Conservation (phyloP, 2,329 filamentous ascomycete species). For the Orbilia brochopaga region DNA sequence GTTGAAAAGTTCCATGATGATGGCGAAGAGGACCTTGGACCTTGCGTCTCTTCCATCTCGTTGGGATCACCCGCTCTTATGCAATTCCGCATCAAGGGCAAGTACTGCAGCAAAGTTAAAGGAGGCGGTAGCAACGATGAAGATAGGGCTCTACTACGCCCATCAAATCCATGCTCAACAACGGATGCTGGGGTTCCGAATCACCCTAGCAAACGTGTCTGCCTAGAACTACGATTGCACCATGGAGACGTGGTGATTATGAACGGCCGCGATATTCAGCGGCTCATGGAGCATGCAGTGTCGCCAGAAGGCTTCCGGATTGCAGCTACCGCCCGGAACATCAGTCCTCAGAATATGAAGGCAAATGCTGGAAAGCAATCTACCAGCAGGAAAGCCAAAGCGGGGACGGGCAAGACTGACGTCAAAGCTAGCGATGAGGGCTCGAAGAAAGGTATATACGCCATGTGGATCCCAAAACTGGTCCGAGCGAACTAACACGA, state of each 20-base stretch:
- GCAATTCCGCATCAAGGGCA: slow-evolving; percentile 65
- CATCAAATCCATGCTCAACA: slow-evolving; percentile 55
- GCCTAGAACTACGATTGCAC: slow-evolving; percentile 61
- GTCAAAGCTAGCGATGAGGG: too few relatives aligned
- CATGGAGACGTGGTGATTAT: slow-evolving; percentile 66
- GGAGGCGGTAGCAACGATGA: slow-evolving; percentile 51
- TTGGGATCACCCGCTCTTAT: slow-evolving; percentile 67
- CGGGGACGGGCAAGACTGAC: too few relatives aligned
- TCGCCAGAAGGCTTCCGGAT: slow-evolving; percentile 54
- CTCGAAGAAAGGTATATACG: too few relatives aligned
- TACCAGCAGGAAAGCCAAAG: too few relatives aligned
- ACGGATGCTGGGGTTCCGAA: slow-evolving; percentile 56
- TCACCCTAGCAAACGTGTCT: slow-evolving; percentile 54
- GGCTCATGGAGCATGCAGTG: slow-evolving; percentile 61
- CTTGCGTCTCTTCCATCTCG: slow-evolving; percentile 68
- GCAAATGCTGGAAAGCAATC: too few relatives aligned
- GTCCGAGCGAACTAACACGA: too few relatives aligned
- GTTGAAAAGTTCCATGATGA: slow-evolving; percentile 68
- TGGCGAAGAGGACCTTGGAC: slow-evolving; percentile 68
- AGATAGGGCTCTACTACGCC: slow-evolving; percentile 50
- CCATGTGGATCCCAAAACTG: too few relatives aligned
- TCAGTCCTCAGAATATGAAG: slow-evolving; percentile 42
- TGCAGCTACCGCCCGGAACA: slow-evolving; percentile 54
- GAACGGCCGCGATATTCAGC: slow-evolving; percentile 63
- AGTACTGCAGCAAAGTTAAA: slow-evolving; percentile 58